Conservation (phyloP, 192 early-diverging fungal genomes). For the Entomortierella lignicola region DNA sequence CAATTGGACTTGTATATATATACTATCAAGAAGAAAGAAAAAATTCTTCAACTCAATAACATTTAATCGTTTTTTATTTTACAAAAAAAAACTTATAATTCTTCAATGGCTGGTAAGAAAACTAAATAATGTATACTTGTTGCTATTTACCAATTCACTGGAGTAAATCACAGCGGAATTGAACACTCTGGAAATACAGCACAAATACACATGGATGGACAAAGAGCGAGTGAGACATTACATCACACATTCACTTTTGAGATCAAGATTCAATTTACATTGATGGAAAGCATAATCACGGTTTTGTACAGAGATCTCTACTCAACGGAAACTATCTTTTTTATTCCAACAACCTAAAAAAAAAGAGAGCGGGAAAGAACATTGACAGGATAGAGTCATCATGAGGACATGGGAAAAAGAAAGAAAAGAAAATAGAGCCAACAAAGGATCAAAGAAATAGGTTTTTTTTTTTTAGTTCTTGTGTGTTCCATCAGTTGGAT, state of each 20-base stretch:
- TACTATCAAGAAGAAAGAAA: no score
- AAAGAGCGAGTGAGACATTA: no score
- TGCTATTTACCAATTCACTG: background rate
- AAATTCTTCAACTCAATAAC: background rate
- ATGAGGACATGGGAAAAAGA: background rate
- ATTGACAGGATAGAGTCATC: background rate
- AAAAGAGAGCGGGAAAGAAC: background rate
- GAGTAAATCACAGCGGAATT: no score
- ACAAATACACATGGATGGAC: no score
- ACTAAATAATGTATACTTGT: background rate
- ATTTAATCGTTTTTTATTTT: background rate
- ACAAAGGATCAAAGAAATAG: background rate
- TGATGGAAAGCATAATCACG: no score
- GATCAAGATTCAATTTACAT: no score
- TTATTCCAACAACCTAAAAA: background rate
- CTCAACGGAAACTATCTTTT: background rate
- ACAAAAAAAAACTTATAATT: background rate
- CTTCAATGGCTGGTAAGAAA: constrained; percentile 31
- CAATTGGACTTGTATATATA: no score
- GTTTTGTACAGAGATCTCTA: no score
- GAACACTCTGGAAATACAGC: no score
- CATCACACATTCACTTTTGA: no score
- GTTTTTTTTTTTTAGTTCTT: background rate
- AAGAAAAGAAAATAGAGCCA: constrained; percentile 6
- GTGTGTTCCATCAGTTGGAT: no score